These are phyloP conservation scores for Kregervanrija delftensis DNA, from an alignment of 805 yeast genomes.

Conservation along the genomic window DNA sequence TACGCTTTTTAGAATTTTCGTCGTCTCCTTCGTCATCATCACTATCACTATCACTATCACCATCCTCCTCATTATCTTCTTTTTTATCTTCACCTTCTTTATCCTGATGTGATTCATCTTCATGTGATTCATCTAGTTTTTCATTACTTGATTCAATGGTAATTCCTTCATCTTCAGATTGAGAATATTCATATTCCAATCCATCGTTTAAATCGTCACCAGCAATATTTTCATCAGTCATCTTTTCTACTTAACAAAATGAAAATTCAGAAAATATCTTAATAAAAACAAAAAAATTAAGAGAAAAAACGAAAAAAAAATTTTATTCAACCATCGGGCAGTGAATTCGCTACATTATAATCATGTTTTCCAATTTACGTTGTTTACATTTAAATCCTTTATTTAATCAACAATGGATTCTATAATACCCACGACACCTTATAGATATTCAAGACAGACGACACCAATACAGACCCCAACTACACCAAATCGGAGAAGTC, in stretches of 20 bases:
- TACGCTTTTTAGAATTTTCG: slow-evolving; percentile 21
- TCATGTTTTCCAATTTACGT: too few species aligned
- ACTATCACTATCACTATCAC: slow-evolving; percentile 14
- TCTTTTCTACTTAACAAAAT: background rate
- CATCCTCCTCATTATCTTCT: slow-evolving; percentile 6
- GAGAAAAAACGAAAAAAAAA: background rate
- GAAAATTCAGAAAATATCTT: background rate
- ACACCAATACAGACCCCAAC: slow-evolving; percentile 1
- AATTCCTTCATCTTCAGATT: slow-evolving; percentile 30
- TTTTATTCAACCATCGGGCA: background rate
- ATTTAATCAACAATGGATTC: too few species aligned
- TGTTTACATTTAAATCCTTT: too few species aligned
- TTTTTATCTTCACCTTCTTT: slow-evolving; percentile 4
- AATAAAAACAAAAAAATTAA: background rate
- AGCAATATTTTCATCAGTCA: slow-evolving; percentile 8
- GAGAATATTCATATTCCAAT: slow-evolving; percentile 42
- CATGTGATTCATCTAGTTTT: slow-evolving; percentile 9
- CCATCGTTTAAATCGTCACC: slow-evolving; percentile 82
- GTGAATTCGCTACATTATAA: too few species aligned
- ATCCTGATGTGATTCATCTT: slow-evolving; percentile 4
- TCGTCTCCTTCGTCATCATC: slow-evolving; percentile 17
- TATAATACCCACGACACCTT: too few species aligned
- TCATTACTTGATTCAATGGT: slow-evolving; percentile 28
- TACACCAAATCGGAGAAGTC: slow-evolving; percentile 2
- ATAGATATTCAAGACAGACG: background rate